phyloP scores from a whole-genome alignment of 495 filamentous ascomycete species.

The Rusavskia elegans region DNA sequence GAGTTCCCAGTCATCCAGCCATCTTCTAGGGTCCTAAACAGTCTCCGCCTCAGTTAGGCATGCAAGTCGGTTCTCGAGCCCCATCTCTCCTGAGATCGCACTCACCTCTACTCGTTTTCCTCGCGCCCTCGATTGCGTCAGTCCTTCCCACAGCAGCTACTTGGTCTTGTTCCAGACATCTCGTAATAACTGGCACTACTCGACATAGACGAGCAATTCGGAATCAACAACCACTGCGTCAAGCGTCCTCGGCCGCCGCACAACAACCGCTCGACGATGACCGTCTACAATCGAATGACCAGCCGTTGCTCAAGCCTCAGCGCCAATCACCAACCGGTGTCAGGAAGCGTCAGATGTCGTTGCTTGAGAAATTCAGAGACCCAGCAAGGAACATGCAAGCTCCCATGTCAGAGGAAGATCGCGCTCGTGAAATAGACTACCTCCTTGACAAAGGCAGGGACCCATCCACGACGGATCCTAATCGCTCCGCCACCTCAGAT shows the following conservation, averaged over 20 bases:
- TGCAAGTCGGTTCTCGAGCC: not conserved
- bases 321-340: not conserved
- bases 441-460: not conserved
- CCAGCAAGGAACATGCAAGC: not conserved
- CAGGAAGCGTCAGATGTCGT: not conserved
- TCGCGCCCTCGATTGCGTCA: constrained; percentile 10
- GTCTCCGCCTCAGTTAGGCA: not conserved
- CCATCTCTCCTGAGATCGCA: constrained; percentile 10
- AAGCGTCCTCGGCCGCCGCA: not conserved
- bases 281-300: not conserved
- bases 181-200: not conserved
- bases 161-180: not conserved
- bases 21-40: too few species aligned
- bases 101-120: constrained; percentile 14
- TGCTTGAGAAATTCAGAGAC: not conserved
- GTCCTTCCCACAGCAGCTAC: not conserved
- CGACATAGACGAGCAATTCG: not conserved
- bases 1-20: too few species aligned
- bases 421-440: not conserved
- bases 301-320: constrained; percentile 1
- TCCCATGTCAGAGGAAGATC: not conserved
- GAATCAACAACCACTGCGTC: not conserved
- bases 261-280: not conserved
- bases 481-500: too few species aligned
- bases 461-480: too few species aligned